phyloP scores from a whole-genome alignment of 2,329 filamentous ascomycete genomes.

The Aureobasidium sp. region DNA sequence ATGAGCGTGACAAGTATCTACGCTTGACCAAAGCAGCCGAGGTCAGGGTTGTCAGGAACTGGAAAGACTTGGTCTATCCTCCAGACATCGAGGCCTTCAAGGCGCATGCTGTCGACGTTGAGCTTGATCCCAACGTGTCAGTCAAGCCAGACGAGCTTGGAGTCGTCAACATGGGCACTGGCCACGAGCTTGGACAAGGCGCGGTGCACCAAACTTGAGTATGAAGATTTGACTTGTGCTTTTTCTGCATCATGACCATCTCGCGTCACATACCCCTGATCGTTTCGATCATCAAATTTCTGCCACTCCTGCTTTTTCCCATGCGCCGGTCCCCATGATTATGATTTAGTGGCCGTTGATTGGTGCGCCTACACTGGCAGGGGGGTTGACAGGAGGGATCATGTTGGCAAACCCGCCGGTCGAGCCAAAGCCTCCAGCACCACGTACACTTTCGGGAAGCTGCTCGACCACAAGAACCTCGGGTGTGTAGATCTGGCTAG shows the following conservation, averaged over 20 bases:
- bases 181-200: constrained; percentile 45
- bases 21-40: constrained; percentile 79
- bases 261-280: not conserved
- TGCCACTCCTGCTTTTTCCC: not conserved
- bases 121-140: not conserved
- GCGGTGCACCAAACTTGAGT: constrained; percentile 47
- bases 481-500: constrained; percentile 70
- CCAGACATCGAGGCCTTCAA: constrained; percentile 56
- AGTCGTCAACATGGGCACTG: constrained; percentile 63
- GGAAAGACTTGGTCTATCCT: constrained; percentile 61
- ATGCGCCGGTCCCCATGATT: not conserved
- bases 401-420: constrained; percentile 54
- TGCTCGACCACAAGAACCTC: constrained; percentile 84
- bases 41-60: constrained; percentile 71
- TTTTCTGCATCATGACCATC: not conserved
- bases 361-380: not conserved
- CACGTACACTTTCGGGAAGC: constrained; percentile 83
- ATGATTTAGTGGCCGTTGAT: not conserved
- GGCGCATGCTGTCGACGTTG: constrained; percentile 35
- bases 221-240: constrained; percentile 16
- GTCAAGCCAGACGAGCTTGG: constrained; percentile 67
- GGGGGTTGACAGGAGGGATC: constrained; percentile 23
- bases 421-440: constrained; percentile 85
- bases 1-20: constrained; percentile 56
- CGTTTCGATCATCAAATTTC: not conserved